A percentile compares a stretch with the other conserved stretches of the same genome.
Evolutionary conservation across 805 yeast genomes (phyloP).

Genomic region (Ogataea nonfermentans): DNA sequence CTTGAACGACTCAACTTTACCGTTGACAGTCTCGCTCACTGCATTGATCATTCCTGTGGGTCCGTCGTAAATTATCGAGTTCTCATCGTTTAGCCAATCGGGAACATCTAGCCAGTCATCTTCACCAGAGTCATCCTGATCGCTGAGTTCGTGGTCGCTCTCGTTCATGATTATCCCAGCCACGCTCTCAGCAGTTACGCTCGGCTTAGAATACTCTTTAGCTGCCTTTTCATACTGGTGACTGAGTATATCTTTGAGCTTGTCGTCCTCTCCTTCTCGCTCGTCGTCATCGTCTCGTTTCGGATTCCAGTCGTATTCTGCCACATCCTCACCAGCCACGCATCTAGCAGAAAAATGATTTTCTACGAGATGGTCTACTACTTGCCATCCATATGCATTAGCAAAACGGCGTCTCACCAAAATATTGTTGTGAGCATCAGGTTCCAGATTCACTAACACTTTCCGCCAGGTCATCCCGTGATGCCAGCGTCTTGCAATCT

Average conservation of each 20-base stretch:
- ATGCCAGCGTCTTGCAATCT: constrained; percentile 88
- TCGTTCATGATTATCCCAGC: constrained; percentile 15
- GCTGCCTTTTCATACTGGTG: constrained; percentile 38
- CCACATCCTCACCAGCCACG: constrained; percentile 25
- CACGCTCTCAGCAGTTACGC: constrained; percentile 12
- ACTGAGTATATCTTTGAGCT: constrained; percentile 26
- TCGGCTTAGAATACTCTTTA: constrained; percentile 34
- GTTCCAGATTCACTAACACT: constrained; percentile 78
- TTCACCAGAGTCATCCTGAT: constrained; percentile 11
- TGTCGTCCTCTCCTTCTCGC: constrained; percentile 16
- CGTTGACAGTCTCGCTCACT: constrained; percentile 47
- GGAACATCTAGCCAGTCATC: constrained; percentile 6
- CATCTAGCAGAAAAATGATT: constrained; percentile 50
- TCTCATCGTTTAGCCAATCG: constrained; percentile 53
- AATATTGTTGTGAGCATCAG: constrained; percentile 95
- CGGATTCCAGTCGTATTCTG: constrained; percentile 20
- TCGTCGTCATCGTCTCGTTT: constrained; percentile 12
- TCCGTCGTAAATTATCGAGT: constrained; percentile 49
- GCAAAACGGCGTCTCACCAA: constrained; percentile 85
- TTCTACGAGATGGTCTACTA: constrained; percentile 73
- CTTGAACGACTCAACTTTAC: constrained; percentile 26
- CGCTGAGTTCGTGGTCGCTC: constrained; percentile 3
- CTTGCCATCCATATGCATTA: constrained; percentile 95
- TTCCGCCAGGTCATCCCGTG: constrained; percentile 84
- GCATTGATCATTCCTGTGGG: constrained; percentile 71